Base-by-base conservation (phyloP, 2,329 filamentous ascomycete genomes). In the Decorospora gaudefroyi region DNA sequence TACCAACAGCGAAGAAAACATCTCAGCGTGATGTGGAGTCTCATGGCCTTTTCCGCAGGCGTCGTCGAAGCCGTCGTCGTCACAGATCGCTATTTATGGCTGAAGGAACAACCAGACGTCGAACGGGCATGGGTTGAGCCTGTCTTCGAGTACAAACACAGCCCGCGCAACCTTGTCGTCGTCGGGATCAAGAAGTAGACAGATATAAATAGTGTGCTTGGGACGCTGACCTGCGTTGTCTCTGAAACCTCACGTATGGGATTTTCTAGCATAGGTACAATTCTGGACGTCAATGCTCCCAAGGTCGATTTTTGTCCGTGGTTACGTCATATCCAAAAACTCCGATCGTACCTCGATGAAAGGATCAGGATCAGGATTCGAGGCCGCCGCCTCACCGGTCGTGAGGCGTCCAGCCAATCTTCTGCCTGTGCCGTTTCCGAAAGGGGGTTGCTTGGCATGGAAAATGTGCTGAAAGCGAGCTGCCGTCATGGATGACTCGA, bases 11-110 rank as follows among this genome's bases (percentile, higher is more conserved):
- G 86, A 41, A 89, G 87, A 73, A 87, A 90, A 59, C 87, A 96
- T 64, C 74, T 99, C 26, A 90, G 87, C 62, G 80, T 95, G 6
- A 82, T 95, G 46, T 99, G 93, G 93, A 90, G 83, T 57, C 70
- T 99, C 61, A 99, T 99, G 92, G 91, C 93, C 1, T 96, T 96
- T 62, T 95, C 90, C 68, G 91, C 92, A 2, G 83, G 83, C 13
- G 86, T 96, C 3, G 85, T 95, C 2, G 93, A 99, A 75, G 89
- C 90, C 21, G 76, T 95, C 46, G 92, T 99, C 60, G 90, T 95
- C 37, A 83, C 86, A 31, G 93, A 99, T 75, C 80, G 93, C 31
- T 99, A 90, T 88, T 74, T 88, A 50, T 99, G 86, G 73, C 74
- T 99, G 56, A 80, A 77, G 45, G 92, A 99, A 73, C 88, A 95